A percentile compares a stretch with the other conserved stretches of the same genome.
Evolutionary conservation across 2,329 filamentous ascomycete species (phyloP).

Genomic region (Sporothrix sp.): DNA sequence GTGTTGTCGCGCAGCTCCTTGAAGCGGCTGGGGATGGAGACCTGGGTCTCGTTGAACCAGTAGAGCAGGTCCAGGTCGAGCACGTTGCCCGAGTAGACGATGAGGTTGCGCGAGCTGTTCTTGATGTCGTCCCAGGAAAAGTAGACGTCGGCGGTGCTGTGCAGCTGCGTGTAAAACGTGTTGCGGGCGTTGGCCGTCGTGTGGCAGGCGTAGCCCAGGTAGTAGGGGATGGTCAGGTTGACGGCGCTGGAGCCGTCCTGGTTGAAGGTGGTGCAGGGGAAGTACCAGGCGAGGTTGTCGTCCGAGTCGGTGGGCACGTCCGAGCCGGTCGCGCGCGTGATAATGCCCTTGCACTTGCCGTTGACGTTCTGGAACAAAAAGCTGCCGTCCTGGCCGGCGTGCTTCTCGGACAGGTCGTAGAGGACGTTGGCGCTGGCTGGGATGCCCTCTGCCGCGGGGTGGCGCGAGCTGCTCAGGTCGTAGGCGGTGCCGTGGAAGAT

Average conservation of each 20-base stretch:
- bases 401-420: slow-evolving; percentile 71
- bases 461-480: slow-evolving; percentile 64
- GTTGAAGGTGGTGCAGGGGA: slow-evolving; percentile 83
- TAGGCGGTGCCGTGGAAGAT: slow-evolving; percentile 93
- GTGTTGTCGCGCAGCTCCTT: slow-evolving; percentile 64
- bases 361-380: slow-evolving; percentile 99
- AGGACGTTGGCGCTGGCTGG: slow-evolving; percentile 66
- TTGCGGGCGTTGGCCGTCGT: slow-evolving; percentile 60
- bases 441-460: slow-evolving; percentile 74
- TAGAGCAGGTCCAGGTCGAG: slow-evolving; percentile 78
- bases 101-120: slow-evolving; percentile 78
- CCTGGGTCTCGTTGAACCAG: slow-evolving; percentile 81
- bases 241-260: slow-evolving; percentile 79
- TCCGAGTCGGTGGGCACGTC: slow-evolving; percentile 68
- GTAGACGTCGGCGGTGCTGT: slow-evolving; percentile 74
- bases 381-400: slow-evolving; percentile 84
- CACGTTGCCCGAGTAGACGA: slow-evolving; percentile 91
- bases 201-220: slow-evolving; percentile 82
- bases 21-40: slow-evolving; percentile 66
- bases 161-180: slow-evolving; percentile 62
- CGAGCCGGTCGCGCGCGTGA: slow-evolving; percentile 60
- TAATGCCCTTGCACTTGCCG: slow-evolving; percentile 85
- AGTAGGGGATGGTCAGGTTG: slow-evolving; percentile 65
- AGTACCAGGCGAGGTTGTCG: slow-evolving; percentile 86
- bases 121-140: slow-evolving; percentile 92